phyloP scores from a whole-genome alignment of 495 filamentous ascomycete genomes.

The Hypoxylon perforatum region DNA sequence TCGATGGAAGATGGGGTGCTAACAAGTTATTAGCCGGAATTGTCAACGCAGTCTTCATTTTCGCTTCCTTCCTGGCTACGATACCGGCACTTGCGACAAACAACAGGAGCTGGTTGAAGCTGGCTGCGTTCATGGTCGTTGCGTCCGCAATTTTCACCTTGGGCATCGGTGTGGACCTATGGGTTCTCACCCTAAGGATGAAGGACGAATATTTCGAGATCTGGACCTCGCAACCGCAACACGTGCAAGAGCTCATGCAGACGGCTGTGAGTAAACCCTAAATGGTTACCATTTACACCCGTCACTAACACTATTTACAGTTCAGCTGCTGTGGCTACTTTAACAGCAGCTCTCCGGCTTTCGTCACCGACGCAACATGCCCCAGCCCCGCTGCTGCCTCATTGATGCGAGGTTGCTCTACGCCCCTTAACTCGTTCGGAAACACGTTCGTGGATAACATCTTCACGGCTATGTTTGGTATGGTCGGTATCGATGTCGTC shows the following conservation, averaged over 20 bases:
- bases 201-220: conserved; percentile 64
- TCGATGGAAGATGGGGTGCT: conserved; percentile 29
- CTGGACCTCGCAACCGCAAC: conserved; percentile 63
- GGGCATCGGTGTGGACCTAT: conserved; percentile 71
- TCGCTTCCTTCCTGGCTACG: conserved; percentile 66
- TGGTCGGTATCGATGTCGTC: conserved; percentile 73
- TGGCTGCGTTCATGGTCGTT: conserved; percentile 68
- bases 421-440: conserved; percentile 69
- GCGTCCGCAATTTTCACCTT: conserved; percentile 72
- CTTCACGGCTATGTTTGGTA: conserved; percentile 80
- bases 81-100: conserved; percentile 70
- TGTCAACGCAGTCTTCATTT: conserved; percentile 71
- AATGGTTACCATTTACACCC: neutral
- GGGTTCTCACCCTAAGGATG: conserved; percentile 75
- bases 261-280: conserved; percentile 61
- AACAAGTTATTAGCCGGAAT: conserved; percentile 64
- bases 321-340: conserved; percentile 81
- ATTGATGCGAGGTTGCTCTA: conserved; percentile 71
- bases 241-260: conserved; percentile 71
- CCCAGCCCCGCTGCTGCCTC: conserved; percentile 70
- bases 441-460: conserved; percentile 76
- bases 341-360: conserved; percentile 72
- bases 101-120: conserved; percentile 67
- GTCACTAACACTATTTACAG: conserved; percentile 51
- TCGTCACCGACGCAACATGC: conserved; percentile 70